Base-by-base conservation (phyloP, 1,284 basidiomycete genomes). In the Cutaneotrichosporon spelunceum region DNA sequence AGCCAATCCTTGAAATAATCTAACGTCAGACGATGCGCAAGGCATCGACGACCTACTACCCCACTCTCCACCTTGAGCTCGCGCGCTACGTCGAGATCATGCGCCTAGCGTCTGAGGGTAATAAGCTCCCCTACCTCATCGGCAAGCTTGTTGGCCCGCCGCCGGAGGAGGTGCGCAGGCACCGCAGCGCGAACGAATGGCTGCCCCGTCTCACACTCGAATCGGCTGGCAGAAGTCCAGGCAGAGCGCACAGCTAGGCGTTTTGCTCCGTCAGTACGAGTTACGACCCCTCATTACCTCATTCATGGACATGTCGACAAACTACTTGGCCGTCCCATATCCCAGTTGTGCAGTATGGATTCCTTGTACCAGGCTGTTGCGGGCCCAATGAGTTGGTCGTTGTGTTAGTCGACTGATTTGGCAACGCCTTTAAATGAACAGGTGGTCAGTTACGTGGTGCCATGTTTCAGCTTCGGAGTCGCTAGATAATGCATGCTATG, bases 11-110 rank as follows among this genome's bases (percentile, higher is more conserved):
- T 33, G 8, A 29, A 9, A 16, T 16, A 11, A 23, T 29, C 63
- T 59, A 27, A 61, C 48, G 23, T 3, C 72, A 96, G 93, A 90
- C 93, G 47, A 85, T 91, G 1, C 88, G 93, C 58, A 95, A 95
- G 77, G 91, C 93, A 9, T 95, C 93, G 8, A 87, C 88, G 14
- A 87, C 89, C 11, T 95, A 95, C 76, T 97, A 97, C 76, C 91
- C 92, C 0, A 88, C 87, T 1, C 84, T 97, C 3, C 93, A 97
- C 75, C 86, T 96, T 52, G 93, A 96, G 78, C 82, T 97, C 53
- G 85, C 91, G 1, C 85, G 92, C 26, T 96, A 95, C 74, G 83
- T 94, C 65, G 81, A 83, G 0, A 82, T 86, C 63, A 85, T 87
- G 1, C 65, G 66, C 42, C 63, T 60, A 21, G 68, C 65, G 1